phyloP scores from a whole-genome alignment of 176 grass and related monocot genomes.

The Carex scoparia region DNA sequence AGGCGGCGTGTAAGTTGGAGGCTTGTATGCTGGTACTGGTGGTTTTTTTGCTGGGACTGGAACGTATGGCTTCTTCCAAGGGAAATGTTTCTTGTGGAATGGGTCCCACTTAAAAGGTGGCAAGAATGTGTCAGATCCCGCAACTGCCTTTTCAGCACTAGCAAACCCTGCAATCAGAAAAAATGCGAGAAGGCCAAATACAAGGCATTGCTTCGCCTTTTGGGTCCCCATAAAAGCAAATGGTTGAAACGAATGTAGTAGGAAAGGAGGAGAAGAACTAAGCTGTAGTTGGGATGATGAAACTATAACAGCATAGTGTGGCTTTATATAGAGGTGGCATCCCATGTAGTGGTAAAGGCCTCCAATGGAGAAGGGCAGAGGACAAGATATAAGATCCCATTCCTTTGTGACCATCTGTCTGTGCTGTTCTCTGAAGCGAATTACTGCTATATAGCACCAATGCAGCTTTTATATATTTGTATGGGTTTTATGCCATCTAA shows the following conservation, averaged over 20 bases:
- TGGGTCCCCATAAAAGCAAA: neutral
- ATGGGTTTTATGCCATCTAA: neutral
- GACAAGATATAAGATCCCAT: neutral
- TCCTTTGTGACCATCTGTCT: neutral
- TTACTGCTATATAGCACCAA: neutral
- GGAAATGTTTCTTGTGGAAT: slow-evolving; percentile 20
- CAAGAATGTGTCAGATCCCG: slow-evolving; percentile 14
- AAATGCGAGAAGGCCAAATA: slow-evolving; percentile 8
- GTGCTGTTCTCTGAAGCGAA: neutral
- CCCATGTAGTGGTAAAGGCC: slow-evolving; percentile 9
- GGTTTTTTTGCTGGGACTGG: slow-evolving; percentile 2
- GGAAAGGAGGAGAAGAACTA: neutral
- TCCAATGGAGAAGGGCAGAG: neutral
- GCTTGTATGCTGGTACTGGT: slow-evolving; percentile 3
- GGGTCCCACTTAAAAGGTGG: slow-evolving; percentile 9
- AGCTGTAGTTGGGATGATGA: neutral
- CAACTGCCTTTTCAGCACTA: slow-evolving; percentile 19
- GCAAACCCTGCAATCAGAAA: slow-evolving; percentile 17
- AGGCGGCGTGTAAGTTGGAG: neutral
- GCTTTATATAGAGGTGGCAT: slow-evolving; percentile 22
- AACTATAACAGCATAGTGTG: neutral
- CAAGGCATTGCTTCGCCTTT: neutral
- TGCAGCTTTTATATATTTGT: neutral
- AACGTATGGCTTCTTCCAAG: slow-evolving; percentile 10
- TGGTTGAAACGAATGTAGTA: neutral